Conservation (phyloP, 768 basidiomycete species). For the Phlebiopsis gigantea region DNA sequence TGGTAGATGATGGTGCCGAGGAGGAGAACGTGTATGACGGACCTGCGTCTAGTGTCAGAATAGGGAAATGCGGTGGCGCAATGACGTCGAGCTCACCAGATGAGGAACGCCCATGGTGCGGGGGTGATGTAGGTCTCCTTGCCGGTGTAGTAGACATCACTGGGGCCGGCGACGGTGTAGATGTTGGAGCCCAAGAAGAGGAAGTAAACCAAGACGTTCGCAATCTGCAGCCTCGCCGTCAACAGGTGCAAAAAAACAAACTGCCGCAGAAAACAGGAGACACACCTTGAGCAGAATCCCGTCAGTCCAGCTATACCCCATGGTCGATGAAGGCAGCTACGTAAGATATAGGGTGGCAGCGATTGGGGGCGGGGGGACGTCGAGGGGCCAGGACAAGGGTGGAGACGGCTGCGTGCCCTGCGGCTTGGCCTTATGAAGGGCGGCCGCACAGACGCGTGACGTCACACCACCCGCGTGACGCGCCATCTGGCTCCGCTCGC, state of each 20-base stretch:
- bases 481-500: constrained; percentile 7
- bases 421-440: constrained; percentile 7
- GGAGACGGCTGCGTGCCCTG: not conserved
- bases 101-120: constrained; percentile 88
- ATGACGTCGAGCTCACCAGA: constrained; percentile 51
- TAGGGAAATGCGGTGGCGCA: constrained; percentile 12
- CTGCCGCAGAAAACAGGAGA: not conserved
- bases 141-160: constrained; percentile 61
- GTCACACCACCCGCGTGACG: constrained; percentile 4
- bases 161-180: constrained; percentile 76
- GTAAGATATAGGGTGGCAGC: not conserved
- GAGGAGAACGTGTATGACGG: constrained; percentile 84
- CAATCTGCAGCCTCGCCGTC: constrained; percentile 42
- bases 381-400: not conserved
- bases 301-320: constrained; percentile 61
- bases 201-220: constrained; percentile 80
- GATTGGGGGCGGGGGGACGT: not conserved
- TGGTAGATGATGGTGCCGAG: constrained; percentile 91
- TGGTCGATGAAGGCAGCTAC: not conserved
- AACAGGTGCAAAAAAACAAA: too few species aligned
- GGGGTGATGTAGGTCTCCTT: constrained; percentile 94
- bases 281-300: constrained; percentile 76
- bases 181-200: constrained; percentile 87
- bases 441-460: not conserved
- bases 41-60: constrained; percentile 38